Conservation (phyloP, 2,329 filamentous ascomycete genomes). For the Madurella mycetomatis region DNA sequence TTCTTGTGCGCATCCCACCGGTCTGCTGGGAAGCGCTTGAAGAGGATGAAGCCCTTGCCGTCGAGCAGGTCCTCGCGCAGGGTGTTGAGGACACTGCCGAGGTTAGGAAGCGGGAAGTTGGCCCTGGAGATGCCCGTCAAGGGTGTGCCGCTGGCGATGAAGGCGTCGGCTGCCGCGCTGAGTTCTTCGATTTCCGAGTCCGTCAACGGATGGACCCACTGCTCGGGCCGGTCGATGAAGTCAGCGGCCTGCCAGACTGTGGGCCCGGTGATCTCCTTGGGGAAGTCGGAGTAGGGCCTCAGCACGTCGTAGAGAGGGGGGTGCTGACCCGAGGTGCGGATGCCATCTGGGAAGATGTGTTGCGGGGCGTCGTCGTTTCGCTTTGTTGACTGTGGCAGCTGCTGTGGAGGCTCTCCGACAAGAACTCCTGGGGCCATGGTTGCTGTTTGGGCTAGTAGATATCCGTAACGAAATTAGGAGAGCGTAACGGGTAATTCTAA, state of each 20-base stretch:
- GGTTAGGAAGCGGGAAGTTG: constrained; percentile 42
- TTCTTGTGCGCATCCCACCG: constrained; percentile 76
- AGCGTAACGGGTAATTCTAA: not conserved
- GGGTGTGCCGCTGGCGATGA: constrained; percentile 60
- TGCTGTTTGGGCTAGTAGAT: not conserved
- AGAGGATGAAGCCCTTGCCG: constrained; percentile 85
- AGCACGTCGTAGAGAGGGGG: constrained; percentile 62
- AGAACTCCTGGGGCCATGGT: constrained; percentile 28
- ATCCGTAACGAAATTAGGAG: not conserved
- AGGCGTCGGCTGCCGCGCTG: constrained; percentile 61
- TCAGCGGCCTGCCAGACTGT: constrained; percentile 70
- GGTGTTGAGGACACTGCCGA: constrained; percentile 33
- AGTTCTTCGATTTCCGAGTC: constrained; percentile 64
- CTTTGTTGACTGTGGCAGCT: constrained; percentile 2
- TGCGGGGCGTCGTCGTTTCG: constrained; percentile 32
- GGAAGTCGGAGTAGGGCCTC: constrained; percentile 65
- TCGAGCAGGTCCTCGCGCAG: constrained; percentile 53
- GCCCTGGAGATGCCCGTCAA: constrained; percentile 61
- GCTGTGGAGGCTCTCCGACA: constrained; percentile 18
- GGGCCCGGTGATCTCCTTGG: constrained; percentile 63
- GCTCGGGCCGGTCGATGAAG: constrained; percentile 57
- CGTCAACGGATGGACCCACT: constrained; percentile 69
- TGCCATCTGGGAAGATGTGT: constrained; percentile 43
- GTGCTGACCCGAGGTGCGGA: constrained; percentile 63
- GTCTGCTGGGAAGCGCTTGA: constrained; percentile 76